These are phyloP conservation scores for Candida easanensis DNA, from an alignment of 805 yeast species.

Conservation along the genomic window DNA sequence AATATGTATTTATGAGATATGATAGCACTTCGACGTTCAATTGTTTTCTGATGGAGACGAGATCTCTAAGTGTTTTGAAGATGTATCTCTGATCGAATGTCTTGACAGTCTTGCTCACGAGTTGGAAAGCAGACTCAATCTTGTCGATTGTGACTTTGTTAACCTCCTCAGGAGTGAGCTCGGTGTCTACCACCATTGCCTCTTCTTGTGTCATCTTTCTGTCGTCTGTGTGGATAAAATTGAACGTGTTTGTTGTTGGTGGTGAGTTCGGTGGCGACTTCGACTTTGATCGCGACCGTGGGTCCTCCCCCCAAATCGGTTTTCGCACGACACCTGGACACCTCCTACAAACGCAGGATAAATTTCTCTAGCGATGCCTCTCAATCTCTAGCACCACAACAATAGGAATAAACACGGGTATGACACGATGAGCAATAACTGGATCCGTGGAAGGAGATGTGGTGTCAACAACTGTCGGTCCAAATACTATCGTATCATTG, in stretches of 20 bases:
- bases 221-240: background rate
- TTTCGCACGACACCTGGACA: too few relatives aligned
- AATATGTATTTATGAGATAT: slow-evolving; percentile 56
- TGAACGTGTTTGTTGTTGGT: background rate
- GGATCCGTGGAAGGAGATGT: slow-evolving; percentile 74
- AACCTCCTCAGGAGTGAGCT: slow-evolving; percentile 29
- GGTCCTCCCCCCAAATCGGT: too few relatives aligned
- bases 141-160: slow-evolving; percentile 32
- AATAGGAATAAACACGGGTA: background rate
- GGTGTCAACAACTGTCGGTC: slow-evolving; percentile 91
- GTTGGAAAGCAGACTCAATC: slow-evolving; percentile 32
- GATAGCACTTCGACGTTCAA: slow-evolving; percentile 55
- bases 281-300: too few relatives aligned
- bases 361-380: background rate
- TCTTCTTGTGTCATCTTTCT: slow-evolving; percentile 23
- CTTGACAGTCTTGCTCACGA: slow-evolving; percentile 53
- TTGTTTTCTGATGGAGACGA: slow-evolving; percentile 69
- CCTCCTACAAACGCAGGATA: too few relatives aligned
- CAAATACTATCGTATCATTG: slow-evolving; percentile 62
- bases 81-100: slow-evolving; percentile 85
- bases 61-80: slow-evolving; percentile 79
- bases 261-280: background rate
- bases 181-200: slow-evolving; percentile 26
- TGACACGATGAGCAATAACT: slow-evolving; percentile 18
- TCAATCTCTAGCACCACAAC: background rate